A percentile compares a stretch with the other conserved stretches of the same genome.
Evolutionary conservation across 78 protist genomes (phyloP).

Genomic region (Dictyostelium firmibasis): DNA sequence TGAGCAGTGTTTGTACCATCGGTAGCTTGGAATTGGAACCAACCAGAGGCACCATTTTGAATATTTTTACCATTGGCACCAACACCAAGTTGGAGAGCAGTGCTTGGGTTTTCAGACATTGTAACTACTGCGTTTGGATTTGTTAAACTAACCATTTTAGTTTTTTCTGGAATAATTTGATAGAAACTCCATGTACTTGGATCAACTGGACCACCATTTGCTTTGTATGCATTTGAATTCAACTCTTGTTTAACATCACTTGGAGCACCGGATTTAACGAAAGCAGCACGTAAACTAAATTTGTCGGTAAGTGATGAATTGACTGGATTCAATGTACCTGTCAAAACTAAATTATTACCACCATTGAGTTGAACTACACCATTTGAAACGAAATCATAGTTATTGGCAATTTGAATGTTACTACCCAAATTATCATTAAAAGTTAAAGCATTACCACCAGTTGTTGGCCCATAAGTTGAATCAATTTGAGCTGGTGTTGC

Average conservation of each 20-base stretch:
- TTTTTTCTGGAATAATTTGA: neutral
- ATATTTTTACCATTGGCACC: slow-evolving; percentile 77
- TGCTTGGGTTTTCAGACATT: neutral
- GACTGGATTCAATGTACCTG: slow-evolving; percentile 37
- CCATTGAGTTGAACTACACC: neutral
- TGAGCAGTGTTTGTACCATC: neutral
- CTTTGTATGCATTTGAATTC: neutral
- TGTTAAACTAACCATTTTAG: neutral
- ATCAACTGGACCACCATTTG: slow-evolving; percentile 33
- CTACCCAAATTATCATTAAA: neutral
- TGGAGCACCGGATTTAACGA: neutral
- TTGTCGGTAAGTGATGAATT: neutral
- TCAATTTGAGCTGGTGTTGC: slow-evolving; percentile 22
- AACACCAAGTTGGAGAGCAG: slow-evolving; percentile 42
- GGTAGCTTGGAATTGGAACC: slow-evolving; percentile 18
- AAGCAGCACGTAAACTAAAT: neutral
- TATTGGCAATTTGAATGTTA: neutral
- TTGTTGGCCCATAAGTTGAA: slow-evolving; percentile 20
- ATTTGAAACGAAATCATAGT: neutral
- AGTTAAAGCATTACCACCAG: slow-evolving; percentile 32
- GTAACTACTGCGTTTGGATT: neutral
- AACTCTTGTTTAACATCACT: slow-evolving; percentile 31
- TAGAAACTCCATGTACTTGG: slow-evolving; percentile 29
- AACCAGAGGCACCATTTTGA: slow-evolving; percentile 37
- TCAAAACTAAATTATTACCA: neutral